These are phyloP conservation scores for Obba rivulosa DNA, from an alignment of 768 basidiomycete genomes.

Conservation along the genomic window DNA sequence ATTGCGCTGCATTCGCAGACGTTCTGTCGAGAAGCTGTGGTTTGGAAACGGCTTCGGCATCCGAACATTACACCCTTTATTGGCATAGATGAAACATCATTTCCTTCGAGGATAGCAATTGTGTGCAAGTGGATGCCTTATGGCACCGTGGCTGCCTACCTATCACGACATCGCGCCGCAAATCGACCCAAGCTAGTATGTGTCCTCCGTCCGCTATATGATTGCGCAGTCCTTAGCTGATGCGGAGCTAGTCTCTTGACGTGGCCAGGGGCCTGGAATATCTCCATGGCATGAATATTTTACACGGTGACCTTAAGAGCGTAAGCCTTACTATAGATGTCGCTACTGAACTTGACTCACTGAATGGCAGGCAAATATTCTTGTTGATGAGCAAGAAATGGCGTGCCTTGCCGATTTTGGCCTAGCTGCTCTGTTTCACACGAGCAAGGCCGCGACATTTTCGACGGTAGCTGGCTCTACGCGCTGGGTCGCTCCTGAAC, in stretches of 20 bases:
- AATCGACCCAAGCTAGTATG: not conserved
- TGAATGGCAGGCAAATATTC: slow-evolving; percentile 1
- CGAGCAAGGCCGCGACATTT: not conserved
- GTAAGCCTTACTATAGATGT: not conserved
- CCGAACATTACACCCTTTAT: slow-evolving; percentile 6
- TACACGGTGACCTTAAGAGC: slow-evolving; percentile 6
- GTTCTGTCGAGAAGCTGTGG: not conserved
- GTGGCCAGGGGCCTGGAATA: not conserved
- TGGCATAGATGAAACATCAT: not conserved
- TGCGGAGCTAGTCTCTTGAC: slow-evolving; percentile 1
- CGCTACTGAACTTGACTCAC: not conserved
- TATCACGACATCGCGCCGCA: not conserved
- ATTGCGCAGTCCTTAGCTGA: too few relatives aligned
- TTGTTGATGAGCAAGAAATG: not conserved
- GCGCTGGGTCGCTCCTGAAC: slow-evolving; percentile 6
- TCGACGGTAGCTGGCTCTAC: not conserved
- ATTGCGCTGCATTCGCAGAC: slow-evolving; percentile 1
- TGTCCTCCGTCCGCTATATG: too few relatives aligned
- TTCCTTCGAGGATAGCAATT: not conserved
- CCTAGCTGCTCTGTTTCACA: not conserved
- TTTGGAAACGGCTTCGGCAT: slow-evolving; percentile 3
- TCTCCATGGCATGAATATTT: slow-evolving; percentile 1
- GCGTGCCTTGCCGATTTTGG: too few relatives aligned
- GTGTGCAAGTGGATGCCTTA: not conserved
- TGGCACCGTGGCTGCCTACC: not conserved